Evolutionary conservation across 148 eudicot genomes (phyloP).

Genomic region (Bassia scoparia): DNA sequence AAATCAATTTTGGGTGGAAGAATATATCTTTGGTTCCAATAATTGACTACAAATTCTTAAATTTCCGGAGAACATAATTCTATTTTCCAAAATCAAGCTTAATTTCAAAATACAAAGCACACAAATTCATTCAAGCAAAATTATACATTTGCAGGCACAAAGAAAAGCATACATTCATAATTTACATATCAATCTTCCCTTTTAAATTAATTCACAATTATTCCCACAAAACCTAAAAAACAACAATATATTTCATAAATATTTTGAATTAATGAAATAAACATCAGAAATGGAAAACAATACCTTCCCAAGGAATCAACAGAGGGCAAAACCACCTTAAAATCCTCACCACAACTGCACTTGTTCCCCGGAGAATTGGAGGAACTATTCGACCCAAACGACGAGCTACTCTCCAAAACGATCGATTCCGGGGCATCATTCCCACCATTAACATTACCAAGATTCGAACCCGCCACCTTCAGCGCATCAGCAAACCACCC

Average conservation of each 20-base stretch:
- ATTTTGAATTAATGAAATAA: too few species aligned
- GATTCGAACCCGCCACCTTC: slow-evolving; percentile 22
- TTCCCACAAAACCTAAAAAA: neutral
- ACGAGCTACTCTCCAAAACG: slow-evolving; percentile 59
- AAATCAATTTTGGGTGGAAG: too few species aligned
- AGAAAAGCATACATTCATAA: too few species aligned
- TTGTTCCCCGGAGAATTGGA: slow-evolving; percentile 56
- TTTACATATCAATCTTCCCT: too few species aligned
- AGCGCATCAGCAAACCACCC: neutral
- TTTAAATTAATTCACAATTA: neutral
- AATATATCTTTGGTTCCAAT: too few species aligned
- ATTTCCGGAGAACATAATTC: too few species aligned
- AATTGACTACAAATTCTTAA: too few species aligned
- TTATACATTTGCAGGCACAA: too few species aligned
- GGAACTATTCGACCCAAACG: slow-evolving; percentile 68
- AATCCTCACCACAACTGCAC: slow-evolving; percentile 44
- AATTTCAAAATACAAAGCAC: neutral
- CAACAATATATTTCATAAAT: too few species aligned
- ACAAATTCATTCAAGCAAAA: too few species aligned
- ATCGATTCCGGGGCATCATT: slow-evolving; percentile 39
- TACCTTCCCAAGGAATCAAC: slow-evolving; percentile 67
- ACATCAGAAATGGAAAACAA: neutral
- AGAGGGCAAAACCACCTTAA: slow-evolving; percentile 41
- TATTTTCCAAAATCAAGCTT: neutral
- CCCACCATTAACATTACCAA: slow-evolving; percentile 18